Percentiles rank a stretch among this genome's conserved stretches.
These are phyloP conservation scores for Penicillium tannophilum DNA, from an alignment of 495 filamentous ascomycete species.

Conservation along the genomic window DNA sequence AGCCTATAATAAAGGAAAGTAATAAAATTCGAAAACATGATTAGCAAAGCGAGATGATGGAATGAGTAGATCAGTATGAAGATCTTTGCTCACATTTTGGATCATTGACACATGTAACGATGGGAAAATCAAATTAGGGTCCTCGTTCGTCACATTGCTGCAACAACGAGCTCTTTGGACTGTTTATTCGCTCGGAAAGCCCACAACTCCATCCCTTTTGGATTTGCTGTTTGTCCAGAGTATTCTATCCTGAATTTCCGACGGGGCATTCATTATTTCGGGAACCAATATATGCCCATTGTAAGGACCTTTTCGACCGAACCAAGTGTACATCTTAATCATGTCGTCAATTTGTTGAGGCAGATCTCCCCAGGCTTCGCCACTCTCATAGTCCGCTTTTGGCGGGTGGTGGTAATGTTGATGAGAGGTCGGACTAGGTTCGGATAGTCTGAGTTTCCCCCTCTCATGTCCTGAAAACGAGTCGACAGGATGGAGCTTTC, in stretches of 20 bases:
- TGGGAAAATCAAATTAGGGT: too few species aligned
- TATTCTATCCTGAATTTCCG: background rate
- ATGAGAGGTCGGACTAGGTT: background rate
- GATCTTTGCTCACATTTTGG: too few species aligned
- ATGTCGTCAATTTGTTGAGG: background rate
- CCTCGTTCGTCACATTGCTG: too few species aligned
- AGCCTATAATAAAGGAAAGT: too few species aligned
- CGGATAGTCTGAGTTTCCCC: background rate
- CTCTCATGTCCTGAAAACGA: background rate
- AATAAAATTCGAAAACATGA: too few species aligned
- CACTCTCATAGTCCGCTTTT: background rate
- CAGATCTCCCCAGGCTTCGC: background rate
- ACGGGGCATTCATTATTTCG: background rate
- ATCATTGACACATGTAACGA: too few species aligned
- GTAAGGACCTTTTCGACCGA: background rate
- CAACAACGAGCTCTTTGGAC: too few species aligned
- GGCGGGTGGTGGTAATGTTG: background rate
- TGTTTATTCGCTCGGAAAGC: background rate
- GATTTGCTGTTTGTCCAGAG: background rate
- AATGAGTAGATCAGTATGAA: too few species aligned
- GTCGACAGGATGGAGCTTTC: background rate
- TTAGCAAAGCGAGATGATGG: too few species aligned
- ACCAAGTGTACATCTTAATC: background rate
- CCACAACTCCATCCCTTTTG: background rate
- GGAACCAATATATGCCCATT: background rate